Percentiles rank a stretch among this genome's conserved stretches.
Evolutionary conservation across 1,139 yeast species (phyloP).

Genomic region (Protomyces lactucae-debilis): DNA sequence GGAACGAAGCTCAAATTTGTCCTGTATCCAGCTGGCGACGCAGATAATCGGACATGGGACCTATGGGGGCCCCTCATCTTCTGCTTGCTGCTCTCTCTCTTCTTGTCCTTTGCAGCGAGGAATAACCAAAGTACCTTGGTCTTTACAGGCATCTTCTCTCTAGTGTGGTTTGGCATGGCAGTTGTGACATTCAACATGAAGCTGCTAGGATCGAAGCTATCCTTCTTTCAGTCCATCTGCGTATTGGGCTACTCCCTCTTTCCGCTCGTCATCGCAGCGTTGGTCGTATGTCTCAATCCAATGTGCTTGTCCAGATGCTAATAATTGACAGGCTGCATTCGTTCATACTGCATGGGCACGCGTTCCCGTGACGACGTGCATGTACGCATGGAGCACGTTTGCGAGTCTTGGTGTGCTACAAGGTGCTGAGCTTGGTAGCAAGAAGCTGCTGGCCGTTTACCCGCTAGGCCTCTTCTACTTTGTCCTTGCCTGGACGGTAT

Average conservation of each 20-base stretch:
- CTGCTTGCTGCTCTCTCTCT: slow-evolving; percentile 58
- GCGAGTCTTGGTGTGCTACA: slow-evolving; percentile 62
- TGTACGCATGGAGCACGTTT: slow-evolving; percentile 68
- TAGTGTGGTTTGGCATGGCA: slow-evolving; percentile 54
- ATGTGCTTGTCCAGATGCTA: slow-evolving; percentile 33
- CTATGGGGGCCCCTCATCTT: slow-evolving; percentile 85
- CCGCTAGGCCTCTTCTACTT: slow-evolving; percentile 70
- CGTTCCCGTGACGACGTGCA: slow-evolving; percentile 49
- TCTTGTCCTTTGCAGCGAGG: slow-evolving; percentile 45
- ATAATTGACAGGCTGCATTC: slow-evolving; percentile 35
- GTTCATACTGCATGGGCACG: slow-evolving; percentile 54
- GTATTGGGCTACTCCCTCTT: slow-evolving; percentile 78
- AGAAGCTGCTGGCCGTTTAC: slow-evolving; percentile 68
- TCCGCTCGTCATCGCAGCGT: slow-evolving; percentile 65
- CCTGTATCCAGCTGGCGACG: slow-evolving; percentile 55
- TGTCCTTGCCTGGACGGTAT: slow-evolving; percentile 29
- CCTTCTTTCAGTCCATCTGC: slow-evolving; percentile 66
- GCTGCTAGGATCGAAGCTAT: slow-evolving; percentile 63
- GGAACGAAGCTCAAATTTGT: slow-evolving; percentile 62
- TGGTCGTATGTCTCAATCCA: slow-evolving; percentile 40
- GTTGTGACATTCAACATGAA: slow-evolving; percentile 63
- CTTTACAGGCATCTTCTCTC: slow-evolving; percentile 62
- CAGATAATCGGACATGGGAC: slow-evolving; percentile 60
- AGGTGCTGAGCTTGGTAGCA: slow-evolving; percentile 66
- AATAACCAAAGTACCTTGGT: slow-evolving; percentile 44